A percentile compares a stretch with the other conserved stretches of the same genome.
Evolutionary conservation across 1,284 basidiomycete genomes (phyloP).

Genomic region (Trichosporon ovoides): DNA sequence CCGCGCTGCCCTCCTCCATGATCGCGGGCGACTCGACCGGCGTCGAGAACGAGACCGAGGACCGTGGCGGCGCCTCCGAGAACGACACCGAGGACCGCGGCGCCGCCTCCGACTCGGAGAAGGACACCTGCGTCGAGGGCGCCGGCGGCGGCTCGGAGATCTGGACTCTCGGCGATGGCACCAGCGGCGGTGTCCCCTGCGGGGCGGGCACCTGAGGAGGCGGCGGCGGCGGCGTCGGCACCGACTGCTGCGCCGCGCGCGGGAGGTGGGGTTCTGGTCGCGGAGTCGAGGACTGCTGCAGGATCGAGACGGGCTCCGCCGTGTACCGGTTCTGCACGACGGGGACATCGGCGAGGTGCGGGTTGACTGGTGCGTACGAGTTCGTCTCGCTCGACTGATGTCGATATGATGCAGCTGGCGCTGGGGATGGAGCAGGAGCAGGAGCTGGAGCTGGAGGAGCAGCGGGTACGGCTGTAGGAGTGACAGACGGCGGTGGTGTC

Average conservation of each 20-base stretch:
- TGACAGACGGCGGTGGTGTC: background rate
- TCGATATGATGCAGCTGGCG: background rate
- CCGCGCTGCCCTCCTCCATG: background rate
- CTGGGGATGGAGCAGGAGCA: background rate
- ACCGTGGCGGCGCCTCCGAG: too few relatives aligned
- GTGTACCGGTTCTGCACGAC: background rate
- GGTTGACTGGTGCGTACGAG: background rate
- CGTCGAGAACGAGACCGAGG: background rate
- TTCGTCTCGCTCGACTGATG: background rate
- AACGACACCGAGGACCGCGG: too few relatives aligned
- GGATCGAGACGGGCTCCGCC: background rate
- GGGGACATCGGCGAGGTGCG: background rate
- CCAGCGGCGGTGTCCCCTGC: background rate
- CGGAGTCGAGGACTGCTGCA: background rate
- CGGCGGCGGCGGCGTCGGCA: background rate
- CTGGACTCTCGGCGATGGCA: background rate
- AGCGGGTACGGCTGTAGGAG: too few relatives aligned
- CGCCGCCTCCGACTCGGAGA: background rate
- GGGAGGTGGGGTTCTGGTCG: background rate
- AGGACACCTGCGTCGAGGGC: background rate
- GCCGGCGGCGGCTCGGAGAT: background rate
- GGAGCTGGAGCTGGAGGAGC: background rate
- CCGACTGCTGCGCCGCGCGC: background rate
- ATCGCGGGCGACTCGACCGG: background rate
- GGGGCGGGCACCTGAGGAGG: background rate